Conservation (phyloP, 768 basidiomycete genomes). For the Rhodotorula diobovata region DNA sequence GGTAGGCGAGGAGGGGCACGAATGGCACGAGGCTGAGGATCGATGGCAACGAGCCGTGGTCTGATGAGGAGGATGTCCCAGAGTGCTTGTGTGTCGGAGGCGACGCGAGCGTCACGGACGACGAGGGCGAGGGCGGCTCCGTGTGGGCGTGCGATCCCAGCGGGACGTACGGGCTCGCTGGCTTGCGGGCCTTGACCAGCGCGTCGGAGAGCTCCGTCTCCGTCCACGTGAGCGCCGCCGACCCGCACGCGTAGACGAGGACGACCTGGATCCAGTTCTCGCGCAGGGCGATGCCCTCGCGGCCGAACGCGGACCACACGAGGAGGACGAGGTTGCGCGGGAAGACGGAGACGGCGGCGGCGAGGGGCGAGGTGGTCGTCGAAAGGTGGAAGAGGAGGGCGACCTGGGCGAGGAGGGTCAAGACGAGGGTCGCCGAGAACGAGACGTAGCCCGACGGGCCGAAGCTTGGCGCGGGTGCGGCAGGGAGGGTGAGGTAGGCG, state of each 20-base stretch:
- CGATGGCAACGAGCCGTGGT: background rate
- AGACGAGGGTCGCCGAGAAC: background rate
- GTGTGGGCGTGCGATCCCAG: background rate
- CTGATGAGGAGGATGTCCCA: background rate
- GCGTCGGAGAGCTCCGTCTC: constrained; percentile 1
- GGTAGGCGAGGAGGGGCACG: constrained; percentile 21
- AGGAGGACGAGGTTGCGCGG: constrained; percentile 24
- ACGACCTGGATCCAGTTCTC: constrained; percentile 26
- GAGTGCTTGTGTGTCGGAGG: background rate
- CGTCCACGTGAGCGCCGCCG: background rate
- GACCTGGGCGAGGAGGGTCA: background rate
- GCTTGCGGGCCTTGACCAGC: background rate
- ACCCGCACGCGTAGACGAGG: constrained; percentile 12
- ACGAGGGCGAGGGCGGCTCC: background rate
- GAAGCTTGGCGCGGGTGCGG: background rate
- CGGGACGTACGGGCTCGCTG: background rate
- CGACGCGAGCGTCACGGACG: background rate
- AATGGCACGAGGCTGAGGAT: constrained; percentile 28
- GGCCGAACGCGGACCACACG: background rate
- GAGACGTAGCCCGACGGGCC: background rate
- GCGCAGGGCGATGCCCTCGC: background rate
- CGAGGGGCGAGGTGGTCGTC: background rate
- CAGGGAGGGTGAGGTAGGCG: background rate
- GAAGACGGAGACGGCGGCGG: constrained; percentile 10
- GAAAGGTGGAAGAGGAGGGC: constrained; percentile 4